Evolutionary conservation across 179 eudicot species (phyloP).

Genomic region (Monotropa hypopitys): DNA sequence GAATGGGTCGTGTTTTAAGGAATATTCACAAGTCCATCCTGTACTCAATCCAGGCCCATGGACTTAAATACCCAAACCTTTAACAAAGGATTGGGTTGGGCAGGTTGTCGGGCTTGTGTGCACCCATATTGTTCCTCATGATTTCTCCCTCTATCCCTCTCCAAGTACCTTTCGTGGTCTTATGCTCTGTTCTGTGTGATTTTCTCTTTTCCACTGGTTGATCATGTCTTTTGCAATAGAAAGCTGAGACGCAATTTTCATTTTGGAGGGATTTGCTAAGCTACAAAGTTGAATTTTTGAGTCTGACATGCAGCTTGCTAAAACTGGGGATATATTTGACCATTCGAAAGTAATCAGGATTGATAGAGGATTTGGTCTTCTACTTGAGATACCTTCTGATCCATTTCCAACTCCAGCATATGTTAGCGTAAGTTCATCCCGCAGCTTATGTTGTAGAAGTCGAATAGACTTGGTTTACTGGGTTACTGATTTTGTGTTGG

Average conservation of each 20-base stretch:
- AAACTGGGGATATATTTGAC: conserved; percentile 73
- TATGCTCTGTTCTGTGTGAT: not conserved
- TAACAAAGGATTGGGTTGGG: no score
- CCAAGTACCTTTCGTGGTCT: no score
- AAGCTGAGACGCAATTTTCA: not conserved
- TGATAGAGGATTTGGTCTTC: conserved; percentile 67
- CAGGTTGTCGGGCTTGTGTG: no score
- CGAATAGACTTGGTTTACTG: conserved; percentile 1
- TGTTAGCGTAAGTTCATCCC: conserved; percentile 55
- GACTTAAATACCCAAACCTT: no score
- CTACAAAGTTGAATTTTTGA: not conserved
- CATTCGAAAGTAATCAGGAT: conserved; percentile 61
- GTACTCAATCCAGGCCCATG: no score
- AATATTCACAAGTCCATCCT: no score
- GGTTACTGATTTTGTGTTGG: conserved; percentile 2
- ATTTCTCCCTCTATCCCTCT: not conserved
- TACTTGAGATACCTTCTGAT: conserved; percentile 63
- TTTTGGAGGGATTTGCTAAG: not conserved
- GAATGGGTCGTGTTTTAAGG: no score
- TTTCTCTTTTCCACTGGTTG: not conserved
- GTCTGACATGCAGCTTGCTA: conserved; percentile 43
- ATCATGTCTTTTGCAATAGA: not conserved
- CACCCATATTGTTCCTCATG: no score
- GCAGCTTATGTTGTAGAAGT: conserved; percentile 2
- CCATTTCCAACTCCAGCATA: conserved; percentile 79